Conservation (phyloP, 768 basidiomycete species). For the Amylocystis lapponica region DNA sequence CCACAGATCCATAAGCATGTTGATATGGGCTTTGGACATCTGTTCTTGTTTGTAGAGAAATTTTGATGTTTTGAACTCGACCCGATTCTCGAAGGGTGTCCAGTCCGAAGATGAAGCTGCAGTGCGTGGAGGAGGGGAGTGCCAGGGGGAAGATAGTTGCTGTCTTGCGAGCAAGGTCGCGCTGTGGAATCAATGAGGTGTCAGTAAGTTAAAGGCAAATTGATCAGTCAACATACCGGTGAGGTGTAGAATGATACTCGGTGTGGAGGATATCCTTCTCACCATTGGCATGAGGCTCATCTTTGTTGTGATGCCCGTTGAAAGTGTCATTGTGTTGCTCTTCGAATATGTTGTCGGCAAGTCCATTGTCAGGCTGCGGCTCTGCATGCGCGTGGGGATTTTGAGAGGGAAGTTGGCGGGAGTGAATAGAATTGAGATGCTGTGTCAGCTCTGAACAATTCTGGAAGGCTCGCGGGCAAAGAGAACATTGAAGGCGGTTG, state of each 20-base stretch:
- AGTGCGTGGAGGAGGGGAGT: conserved; percentile 2
- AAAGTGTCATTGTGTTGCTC: background rate
- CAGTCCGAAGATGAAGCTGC: conserved; percentile 5
- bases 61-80: conserved; percentile 20
- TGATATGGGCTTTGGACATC: conserved; percentile 14
- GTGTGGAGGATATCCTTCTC: background rate
- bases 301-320: background rate
- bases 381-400: too few species aligned
- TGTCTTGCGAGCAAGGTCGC: conserved; percentile 2
- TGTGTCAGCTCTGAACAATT: conserved; percentile 8
- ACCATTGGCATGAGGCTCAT: too few species aligned
- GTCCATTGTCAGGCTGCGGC: too few species aligned
- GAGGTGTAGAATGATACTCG: background rate
- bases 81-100: conserved; percentile 13
- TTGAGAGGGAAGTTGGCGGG: background rate
- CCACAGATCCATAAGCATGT: conserved; percentile 13
- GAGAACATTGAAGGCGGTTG: conserved; percentile 4
- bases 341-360: too few species aligned
- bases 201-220: too few species aligned
- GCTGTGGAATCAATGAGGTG: background rate
- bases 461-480: background rate
- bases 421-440: conserved; percentile 2
- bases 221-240: background rate
- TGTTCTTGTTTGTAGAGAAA: conserved; percentile 16
- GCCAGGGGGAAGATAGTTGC: background rate